phyloP scores from a whole-genome alignment of 768 basidiomycete species.

The Pluteus cervinus region DNA sequence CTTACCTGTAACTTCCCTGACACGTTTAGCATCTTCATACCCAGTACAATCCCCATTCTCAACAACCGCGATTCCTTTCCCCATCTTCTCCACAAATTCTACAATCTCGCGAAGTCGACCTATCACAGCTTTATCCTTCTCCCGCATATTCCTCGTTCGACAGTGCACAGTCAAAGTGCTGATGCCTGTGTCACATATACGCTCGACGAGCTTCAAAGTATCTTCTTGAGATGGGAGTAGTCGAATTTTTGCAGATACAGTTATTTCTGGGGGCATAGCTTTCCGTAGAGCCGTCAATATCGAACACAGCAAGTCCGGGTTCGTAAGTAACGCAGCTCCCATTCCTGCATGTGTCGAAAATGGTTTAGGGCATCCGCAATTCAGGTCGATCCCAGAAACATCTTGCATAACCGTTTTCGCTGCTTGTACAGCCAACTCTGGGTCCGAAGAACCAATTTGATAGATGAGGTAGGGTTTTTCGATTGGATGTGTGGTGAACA shows the following conservation, averaged over 20 bases:
- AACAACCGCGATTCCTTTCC: conserved; percentile 77
- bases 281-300: conserved; percentile 77
- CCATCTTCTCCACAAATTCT: conserved; percentile 70
- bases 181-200: conserved; percentile 84
- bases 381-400: conserved; percentile 91
- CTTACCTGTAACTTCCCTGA: conserved; percentile 71
- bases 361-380: conserved; percentile 96
- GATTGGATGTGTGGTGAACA: conserved; percentile 90
- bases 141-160: conserved; percentile 88
- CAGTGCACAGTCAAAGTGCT: conserved; percentile 92
- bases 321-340: conserved; percentile 93
- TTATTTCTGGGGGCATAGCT: conserved; percentile 69
- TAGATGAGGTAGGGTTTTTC: conserved; percentile 94
- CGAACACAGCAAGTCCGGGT: conserved; percentile 84
- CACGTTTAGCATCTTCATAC: conserved; percentile 70
- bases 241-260: conserved; percentile 93
- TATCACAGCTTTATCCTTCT: conserved; percentile 71
- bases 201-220: conserved; percentile 83
- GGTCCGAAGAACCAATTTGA: conserved; percentile 90
- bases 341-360: conserved; percentile 93
- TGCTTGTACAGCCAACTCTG: conserved; percentile 87
- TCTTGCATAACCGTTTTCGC: conserved; percentile 83
- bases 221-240: conserved; percentile 81
- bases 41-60: conserved; percentile 91
- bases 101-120: conserved; percentile 81